Conservation (phyloP, 2,329 filamentous ascomycete genomes). For the Sclerotinia minor region DNA sequence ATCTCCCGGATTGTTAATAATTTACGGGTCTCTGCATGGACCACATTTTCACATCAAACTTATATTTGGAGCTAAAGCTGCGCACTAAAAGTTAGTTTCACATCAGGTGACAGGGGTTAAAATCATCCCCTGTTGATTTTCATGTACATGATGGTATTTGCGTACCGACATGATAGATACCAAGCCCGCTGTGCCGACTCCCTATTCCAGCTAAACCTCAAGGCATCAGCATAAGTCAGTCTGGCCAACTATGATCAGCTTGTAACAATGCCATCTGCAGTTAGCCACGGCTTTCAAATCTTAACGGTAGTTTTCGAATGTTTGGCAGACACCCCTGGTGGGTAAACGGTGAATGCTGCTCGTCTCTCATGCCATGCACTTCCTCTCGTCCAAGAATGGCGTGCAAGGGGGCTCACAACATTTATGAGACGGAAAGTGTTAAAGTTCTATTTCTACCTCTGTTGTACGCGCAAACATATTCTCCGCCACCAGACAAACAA, state of each 20-base stretch:
- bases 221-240: neutral
- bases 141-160: neutral
- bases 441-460: neutral
- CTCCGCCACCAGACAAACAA: neutral
- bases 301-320: neutral
- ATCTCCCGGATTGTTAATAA: neutral
- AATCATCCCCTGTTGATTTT: neutral
- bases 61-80: neutral
- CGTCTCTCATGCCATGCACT: neutral
- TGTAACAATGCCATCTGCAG: neutral
- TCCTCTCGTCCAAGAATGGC: neutral
- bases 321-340: neutral
- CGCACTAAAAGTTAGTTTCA: constrained; percentile 1
- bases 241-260: neutral
- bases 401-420: neutral
- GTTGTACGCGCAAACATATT: neutral
- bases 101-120: neutral
- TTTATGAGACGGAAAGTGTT: neutral
- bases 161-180: neutral
- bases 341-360: neutral
- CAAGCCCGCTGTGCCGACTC: neutral
- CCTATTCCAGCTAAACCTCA: neutral
- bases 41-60: neutral
- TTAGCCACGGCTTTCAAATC: neutral
- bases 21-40: neutral